These are phyloP conservation scores for Rhodomyrtus tomentosa DNA, from an alignment of 345 rosid genomes.

Conservation along the genomic window DNA sequence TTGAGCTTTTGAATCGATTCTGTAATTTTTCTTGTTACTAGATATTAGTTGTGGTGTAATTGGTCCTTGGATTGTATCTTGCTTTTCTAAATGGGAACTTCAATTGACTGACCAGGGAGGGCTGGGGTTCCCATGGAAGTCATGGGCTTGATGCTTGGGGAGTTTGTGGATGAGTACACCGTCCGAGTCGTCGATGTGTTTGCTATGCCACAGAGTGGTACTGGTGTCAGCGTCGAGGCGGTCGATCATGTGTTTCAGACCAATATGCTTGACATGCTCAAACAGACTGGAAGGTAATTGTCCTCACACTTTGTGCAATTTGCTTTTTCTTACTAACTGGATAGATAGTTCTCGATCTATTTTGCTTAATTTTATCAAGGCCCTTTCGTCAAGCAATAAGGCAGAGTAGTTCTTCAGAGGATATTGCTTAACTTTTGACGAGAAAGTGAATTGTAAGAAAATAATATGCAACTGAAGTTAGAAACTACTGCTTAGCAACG, in stretches of 20 bases:
- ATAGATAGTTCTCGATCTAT: neutral
- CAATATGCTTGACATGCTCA: slow-evolving; percentile 99
- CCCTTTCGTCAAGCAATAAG: neutral
- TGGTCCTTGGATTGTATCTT: neutral
- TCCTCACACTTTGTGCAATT: neutral
- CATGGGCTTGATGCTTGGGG: slow-evolving; percentile 99
- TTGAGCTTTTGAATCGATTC: neutral
- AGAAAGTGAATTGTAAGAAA: neutral
- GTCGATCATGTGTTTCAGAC: slow-evolving; percentile 99
- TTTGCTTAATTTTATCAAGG: neutral
- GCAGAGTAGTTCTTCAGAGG: neutral
- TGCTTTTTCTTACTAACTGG: neutral
- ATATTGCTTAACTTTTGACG: neutral
- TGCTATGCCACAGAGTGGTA: slow-evolving; percentile 99
- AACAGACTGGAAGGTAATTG: slow-evolving; percentile 87
- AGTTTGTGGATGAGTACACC: slow-evolving; percentile 96
- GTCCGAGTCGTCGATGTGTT: slow-evolving; percentile 96
- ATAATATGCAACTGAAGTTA: neutral
- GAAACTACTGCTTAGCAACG: neutral
- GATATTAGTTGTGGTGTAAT: neutral
- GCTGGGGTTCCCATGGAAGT: slow-evolving; percentile 99
- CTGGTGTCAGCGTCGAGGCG: slow-evolving; percentile 98
- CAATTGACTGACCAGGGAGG: slow-evolving; percentile 39
- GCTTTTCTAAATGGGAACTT: neutral
- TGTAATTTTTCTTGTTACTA: neutral